Evolutionary conservation across 2,329 filamentous ascomycete species (phyloP), one percentile per base, ranked within the genome.

Genomic region (Epichloe glyceriae): DNA sequence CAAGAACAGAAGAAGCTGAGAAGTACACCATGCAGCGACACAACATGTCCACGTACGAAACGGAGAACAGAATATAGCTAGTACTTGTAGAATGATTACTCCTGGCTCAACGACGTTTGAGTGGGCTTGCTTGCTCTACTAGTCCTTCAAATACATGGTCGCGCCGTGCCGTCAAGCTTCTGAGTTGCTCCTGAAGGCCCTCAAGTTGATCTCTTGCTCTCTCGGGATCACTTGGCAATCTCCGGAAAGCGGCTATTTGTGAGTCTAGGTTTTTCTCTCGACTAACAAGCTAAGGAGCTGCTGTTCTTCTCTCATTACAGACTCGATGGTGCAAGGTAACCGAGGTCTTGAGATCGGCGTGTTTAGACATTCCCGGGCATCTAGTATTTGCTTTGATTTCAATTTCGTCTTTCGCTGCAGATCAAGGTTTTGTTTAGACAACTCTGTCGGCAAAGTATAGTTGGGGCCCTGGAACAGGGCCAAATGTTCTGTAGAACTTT

Each of bases 81-180:
- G 41, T 19, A 17, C 30, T 14, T n/a, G 46, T 39, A 47, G 5
- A 47, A 26, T 46, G 40, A 50, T 46, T 60, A 30, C 14, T 44
- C 4, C 15, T 5, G 22, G 35, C 46, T 61, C 59, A 64, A 33
- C 59, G 59, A 49, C 62, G 58, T 54, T 72, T 75, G 51, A 69
- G 66, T 2, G 78, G 78, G 50, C 76, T 80, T 61, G 80, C 77
- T 40, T 73, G 71, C 58, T 82, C 79, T 2, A 88, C 80, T 45
- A 93, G 63, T 2, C 74, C 77, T 62, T 91, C 88, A 62, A 95
- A 94, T 50, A 88, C 72, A 33, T 70, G 74, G 63, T 95, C 88
- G 50, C 89, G 76, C 57, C 75, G 73, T 55, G 73, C 73, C 30
- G 75, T 82, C 48, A 88, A 67, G 10, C 69, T 67, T 39, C 75